These are phyloP conservation scores for Smallanthus sonchifolius DNA, from an alignment of 129 eudicot genomes.

Conservation along the genomic window DNA sequence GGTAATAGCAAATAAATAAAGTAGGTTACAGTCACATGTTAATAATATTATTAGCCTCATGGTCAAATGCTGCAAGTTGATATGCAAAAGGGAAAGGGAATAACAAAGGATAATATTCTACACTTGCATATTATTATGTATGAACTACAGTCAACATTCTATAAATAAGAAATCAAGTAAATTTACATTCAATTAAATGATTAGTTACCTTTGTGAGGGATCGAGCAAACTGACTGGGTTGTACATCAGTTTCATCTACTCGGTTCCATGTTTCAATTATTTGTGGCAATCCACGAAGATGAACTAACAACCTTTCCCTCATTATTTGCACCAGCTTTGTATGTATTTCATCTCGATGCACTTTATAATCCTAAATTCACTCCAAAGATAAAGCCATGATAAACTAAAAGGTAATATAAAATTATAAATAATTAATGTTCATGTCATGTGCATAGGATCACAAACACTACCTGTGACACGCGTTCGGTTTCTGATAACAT, in stretches of 20 bases:
- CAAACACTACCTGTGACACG: constrained; percentile 59
- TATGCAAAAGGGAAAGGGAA: too few species aligned
- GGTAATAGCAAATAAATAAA: not conserved
- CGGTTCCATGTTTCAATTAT: constrained; percentile 86
- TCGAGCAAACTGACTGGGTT: constrained; percentile 88
- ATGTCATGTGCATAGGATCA: not conserved
- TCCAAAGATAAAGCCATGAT: constrained; percentile 10
- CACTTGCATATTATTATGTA: not conserved
- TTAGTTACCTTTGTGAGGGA: constrained; percentile 77
- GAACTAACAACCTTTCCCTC: constrained; percentile 86
- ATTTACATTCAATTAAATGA: not conserved
- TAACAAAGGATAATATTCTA: not conserved
- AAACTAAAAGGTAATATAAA: not conserved
- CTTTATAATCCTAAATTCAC: constrained; percentile 65
- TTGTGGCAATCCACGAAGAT: constrained; percentile 87
- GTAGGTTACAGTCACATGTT: too few species aligned
- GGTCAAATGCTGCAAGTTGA: too few species aligned
- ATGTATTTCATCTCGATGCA: constrained; percentile 95
- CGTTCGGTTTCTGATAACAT: constrained; percentile 79
- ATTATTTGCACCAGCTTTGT: constrained; percentile 92
- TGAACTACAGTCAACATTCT: not conserved
- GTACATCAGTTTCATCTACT: constrained; percentile 61
- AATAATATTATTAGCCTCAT: too few species aligned
- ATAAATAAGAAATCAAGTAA: not conserved
- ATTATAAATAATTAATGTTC: not conserved